Evolutionary conservation across 2,329 filamentous ascomycete species (phyloP).

Genomic region (Diaporthe amygdali): DNA sequence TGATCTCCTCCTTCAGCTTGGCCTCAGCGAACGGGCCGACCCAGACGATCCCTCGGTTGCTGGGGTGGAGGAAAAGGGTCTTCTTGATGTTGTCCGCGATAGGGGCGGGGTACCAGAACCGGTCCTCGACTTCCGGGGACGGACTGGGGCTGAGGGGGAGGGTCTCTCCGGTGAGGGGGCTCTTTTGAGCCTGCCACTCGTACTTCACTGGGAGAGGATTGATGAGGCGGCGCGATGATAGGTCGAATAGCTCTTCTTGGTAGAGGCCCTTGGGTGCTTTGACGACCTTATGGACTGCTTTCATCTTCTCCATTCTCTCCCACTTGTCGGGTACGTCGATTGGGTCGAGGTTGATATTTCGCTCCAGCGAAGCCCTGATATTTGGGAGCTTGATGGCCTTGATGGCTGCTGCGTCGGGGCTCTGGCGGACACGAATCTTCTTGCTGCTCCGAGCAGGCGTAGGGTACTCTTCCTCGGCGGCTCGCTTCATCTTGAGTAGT

Average conservation of each 20-base stretch:
- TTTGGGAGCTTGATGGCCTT: neutral
- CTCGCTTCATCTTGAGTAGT: neutral
- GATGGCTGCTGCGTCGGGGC: neutral
- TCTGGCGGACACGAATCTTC: neutral
- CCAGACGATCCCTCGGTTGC: neutral
- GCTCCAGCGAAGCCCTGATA: neutral
- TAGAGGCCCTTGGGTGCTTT: neutral
- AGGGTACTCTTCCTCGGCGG: neutral
- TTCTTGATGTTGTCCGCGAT: conserved; percentile 23
- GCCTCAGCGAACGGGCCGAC: neutral
- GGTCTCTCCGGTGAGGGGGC: neutral
- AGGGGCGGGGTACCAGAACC: conserved; percentile 11
- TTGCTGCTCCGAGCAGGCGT: neutral
- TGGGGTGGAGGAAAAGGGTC: conserved; percentile 8
- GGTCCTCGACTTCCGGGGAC: neutral
- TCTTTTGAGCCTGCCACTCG: neutral
- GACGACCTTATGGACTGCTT: neutral
- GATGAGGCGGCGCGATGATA: conserved; percentile 6
- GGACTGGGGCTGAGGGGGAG: neutral
- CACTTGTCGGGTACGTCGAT: neutral
- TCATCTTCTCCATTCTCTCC: neutral
- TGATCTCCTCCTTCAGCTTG: conserved; percentile 18
- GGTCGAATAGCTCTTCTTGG: conserved; percentile 5
- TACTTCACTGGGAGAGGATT: conserved; percentile 4
- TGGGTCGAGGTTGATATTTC: neutral